Conservation (phyloP, 2,329 filamentous ascomycete species). For the Fusarium sp. region DNA sequence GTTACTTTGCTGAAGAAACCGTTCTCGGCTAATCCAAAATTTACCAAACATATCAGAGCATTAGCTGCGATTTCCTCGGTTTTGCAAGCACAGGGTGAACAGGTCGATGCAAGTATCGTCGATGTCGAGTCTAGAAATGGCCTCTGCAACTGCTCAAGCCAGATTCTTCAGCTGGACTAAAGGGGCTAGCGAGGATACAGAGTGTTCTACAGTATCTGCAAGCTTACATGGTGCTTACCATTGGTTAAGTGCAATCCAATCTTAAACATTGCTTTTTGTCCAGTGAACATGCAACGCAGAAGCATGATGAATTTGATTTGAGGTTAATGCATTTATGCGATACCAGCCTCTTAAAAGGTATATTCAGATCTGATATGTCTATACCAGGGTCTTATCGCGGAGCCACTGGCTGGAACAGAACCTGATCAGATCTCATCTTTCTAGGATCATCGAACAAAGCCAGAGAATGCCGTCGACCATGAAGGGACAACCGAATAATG, state of each 20-base stretch:
- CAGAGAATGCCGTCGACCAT: too few relatives aligned
- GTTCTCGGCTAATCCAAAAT: not conserved
- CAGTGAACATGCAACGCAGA: not conserved
- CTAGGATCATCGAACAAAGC: not conserved
- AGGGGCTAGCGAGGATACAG: not conserved
- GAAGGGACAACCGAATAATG: not conserved
- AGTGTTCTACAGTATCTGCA: too few relatives aligned
- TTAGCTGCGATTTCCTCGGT: not conserved
- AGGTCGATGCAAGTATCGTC: not conserved
- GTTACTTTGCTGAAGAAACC: rapidly evolving
- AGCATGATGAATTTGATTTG: too few relatives aligned
- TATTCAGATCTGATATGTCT: not conserved
- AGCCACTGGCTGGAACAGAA: not conserved
- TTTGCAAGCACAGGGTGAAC: not conserved
- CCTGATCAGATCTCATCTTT: not conserved
- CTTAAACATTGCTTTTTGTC: not conserved
- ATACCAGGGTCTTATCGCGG: too few relatives aligned
- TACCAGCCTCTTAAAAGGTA: too few relatives aligned
- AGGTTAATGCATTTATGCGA: not conserved
- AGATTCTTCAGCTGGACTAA: not conserved
- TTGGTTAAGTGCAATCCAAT: not conserved
- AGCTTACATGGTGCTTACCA: too few relatives aligned
- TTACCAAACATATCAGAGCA: not conserved
- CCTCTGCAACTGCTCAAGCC: not conserved
- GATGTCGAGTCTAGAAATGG: not conserved